These are phyloP conservation scores for Haplosporangium sp. DNA, from an alignment of 371 early-diverging fungal species.

Conservation along the genomic window DNA sequence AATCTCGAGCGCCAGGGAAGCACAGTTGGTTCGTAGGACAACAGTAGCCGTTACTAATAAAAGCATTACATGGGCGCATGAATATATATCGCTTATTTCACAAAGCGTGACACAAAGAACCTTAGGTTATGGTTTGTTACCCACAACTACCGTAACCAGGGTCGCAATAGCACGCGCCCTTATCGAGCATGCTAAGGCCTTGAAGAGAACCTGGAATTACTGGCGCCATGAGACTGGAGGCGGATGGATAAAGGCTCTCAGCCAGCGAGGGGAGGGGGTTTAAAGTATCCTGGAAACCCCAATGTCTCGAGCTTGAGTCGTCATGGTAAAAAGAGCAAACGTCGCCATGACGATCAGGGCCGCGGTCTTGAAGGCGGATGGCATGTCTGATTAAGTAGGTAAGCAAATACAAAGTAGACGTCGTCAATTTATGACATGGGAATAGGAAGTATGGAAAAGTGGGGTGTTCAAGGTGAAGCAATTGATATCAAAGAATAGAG, in stretches of 20 bases:
- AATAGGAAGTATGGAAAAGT: too few species aligned
- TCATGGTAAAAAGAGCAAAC: too few species aligned
- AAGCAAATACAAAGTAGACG: too few species aligned
- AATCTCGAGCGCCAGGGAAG: background rate
- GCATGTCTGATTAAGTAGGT: too few species aligned
- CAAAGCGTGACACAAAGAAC: background rate
- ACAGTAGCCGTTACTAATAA: background rate
- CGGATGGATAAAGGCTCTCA: background rate
- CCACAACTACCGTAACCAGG: background rate
- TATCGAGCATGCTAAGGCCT: background rate
- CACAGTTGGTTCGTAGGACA: background rate
- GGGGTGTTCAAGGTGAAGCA: too few species aligned
- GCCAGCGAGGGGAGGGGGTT: background rate
- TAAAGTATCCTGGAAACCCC: background rate
- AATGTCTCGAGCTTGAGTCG: too few species aligned
- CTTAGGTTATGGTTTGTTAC: background rate
- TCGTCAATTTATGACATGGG: too few species aligned
- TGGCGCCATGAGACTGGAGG: background rate
- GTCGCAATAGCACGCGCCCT: background rate
- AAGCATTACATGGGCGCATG: background rate
- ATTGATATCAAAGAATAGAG: too few species aligned
- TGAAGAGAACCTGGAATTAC: background rate
- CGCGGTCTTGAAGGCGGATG: too few species aligned
- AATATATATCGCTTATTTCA: background rate
- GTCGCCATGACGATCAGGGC: too few species aligned